Evolutionary conservation across 129 eudicot genomes (phyloP).

Genomic region (Oenanthe sinensis): DNA sequence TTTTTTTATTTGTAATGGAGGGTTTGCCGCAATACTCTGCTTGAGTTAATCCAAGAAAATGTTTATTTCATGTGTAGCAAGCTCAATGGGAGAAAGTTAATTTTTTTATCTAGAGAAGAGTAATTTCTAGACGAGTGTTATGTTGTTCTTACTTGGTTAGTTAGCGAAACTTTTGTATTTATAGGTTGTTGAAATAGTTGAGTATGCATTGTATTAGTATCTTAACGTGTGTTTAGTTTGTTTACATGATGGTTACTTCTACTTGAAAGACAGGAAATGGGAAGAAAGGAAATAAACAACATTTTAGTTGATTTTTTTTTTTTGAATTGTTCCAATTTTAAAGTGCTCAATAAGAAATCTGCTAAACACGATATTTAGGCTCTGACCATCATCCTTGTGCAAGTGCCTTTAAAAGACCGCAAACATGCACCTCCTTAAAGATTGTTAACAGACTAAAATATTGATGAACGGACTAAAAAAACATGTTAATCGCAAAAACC

Average conservation of each 20-base stretch:
- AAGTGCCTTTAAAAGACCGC: too few species aligned
- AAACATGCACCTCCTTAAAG: too few species aligned
- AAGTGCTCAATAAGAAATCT: too few species aligned
- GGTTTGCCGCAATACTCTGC: constrained; percentile 23
- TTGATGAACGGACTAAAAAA: too few species aligned
- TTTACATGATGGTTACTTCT: background rate
- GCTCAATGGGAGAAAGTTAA: constrained; percentile 50
- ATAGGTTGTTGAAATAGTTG: background rate
- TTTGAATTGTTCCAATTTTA: too few species aligned
- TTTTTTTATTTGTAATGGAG: constrained; percentile 25
- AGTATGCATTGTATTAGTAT: background rate
- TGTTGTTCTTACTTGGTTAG: background rate
- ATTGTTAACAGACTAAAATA: too few species aligned
- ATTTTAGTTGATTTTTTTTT: too few species aligned
- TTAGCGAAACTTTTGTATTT: background rate
- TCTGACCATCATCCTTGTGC: too few species aligned
- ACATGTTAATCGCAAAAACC: too few species aligned
- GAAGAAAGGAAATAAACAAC: background rate
- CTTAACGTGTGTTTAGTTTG: background rate
- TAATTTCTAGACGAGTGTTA: background rate
- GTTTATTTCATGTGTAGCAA: constrained; percentile 38
- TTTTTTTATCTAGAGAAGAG: constrained; percentile 46
- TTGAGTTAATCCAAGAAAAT: constrained; percentile 24
- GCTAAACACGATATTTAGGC: too few species aligned
- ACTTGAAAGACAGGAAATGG: background rate